Base-by-base conservation (phyloP, 139 green algal species). In the Tetraselmis striata region DNA sequence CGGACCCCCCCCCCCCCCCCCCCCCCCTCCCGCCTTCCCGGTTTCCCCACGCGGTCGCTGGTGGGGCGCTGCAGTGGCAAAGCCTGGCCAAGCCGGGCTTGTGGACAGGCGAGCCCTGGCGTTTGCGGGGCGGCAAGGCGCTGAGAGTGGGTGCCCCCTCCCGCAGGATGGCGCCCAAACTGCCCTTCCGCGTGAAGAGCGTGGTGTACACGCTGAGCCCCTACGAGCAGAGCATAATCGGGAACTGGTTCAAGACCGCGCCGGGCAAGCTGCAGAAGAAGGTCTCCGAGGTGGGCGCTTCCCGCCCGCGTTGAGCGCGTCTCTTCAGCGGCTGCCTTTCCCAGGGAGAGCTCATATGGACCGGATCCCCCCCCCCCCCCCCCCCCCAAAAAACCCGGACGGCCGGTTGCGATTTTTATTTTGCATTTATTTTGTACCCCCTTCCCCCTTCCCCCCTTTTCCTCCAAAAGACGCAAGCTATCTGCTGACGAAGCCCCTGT, bases 131-230 rank as follows among this genome's bases (percentile, higher is more conserved):
- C n/a, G n/a, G n/a, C n/a, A 84, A 88, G 78, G 86, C 88, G 79
- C 75, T 92, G 75, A 78, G 59, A 29, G 85, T 92, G 80, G 85
- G 88, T 29, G 29, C 29, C 27, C n/a, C 1, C n/a, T 67, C 18
- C 45, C 27, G 76, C 30, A 80, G 32, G n/a, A 80, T n/a, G 32
- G 90, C 90, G 88, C 86, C 86, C 27, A 91, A 90, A 77, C 29
- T 87, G 2, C 89, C 89, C 75, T 75, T 95, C n/a, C 86, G 90
- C 30, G 81, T 97, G n/a, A 92, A 88, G 83, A 92, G 97, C 59
- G 93, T 98, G 32, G 91, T 95, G 0, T 98, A 98, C 88, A 96
- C 92, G 28, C 85, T 98, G 2, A 94, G 88, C 1, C 94, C 94
- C 23, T 98, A 96, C 76, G 86, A 98, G 83, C 89, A 95, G 81